phyloP scores from a whole-genome alignment of 345 rosid species.

The Excoecaria agallocha region DNA sequence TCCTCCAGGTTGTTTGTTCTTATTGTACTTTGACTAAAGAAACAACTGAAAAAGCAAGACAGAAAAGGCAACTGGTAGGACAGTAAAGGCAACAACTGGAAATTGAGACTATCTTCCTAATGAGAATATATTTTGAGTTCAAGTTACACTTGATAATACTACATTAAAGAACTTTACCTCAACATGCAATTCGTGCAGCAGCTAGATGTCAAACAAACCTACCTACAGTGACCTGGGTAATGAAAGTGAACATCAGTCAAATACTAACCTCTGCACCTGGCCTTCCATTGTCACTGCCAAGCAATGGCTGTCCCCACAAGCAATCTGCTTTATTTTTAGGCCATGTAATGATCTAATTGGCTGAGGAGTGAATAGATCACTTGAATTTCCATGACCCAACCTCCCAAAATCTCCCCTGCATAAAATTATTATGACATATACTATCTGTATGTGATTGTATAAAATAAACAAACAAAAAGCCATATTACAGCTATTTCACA shows the following conservation, averaged over 20 bases:
- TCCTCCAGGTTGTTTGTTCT: too few relatives aligned
- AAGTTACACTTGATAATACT: background rate
- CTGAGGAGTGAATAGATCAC: slow-evolving; percentile 86
- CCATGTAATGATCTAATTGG: slow-evolving; percentile 82
- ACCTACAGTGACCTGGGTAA: background rate
- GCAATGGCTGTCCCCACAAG: slow-evolving; percentile 99
- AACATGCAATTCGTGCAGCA: background rate
- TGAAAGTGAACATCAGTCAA: slow-evolving; percentile 4
- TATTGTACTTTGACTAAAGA: too few relatives aligned
- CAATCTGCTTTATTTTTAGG: slow-evolving; percentile 80
- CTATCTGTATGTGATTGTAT: background rate
- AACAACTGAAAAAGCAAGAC: too few relatives aligned
- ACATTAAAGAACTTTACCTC: background rate
- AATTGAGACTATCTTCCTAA: background rate
- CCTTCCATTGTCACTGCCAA: slow-evolving; percentile 91
- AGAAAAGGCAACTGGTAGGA: background rate
- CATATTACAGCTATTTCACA: background rate
- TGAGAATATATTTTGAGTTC: background rate
- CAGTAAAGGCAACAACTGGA: background rate
- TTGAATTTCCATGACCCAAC: slow-evolving; percentile 95
- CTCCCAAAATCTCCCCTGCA: slow-evolving; percentile 99
- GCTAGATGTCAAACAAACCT: background rate
- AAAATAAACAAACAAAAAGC: background rate
- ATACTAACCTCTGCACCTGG: slow-evolving; percentile 74
- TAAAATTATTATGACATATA: background rate